A percentile compares a stretch with the other conserved stretches of the same genome.
phyloP scores from a whole-genome alignment of 208 protist genomes.

The Leishmania gerbilli region DNA sequence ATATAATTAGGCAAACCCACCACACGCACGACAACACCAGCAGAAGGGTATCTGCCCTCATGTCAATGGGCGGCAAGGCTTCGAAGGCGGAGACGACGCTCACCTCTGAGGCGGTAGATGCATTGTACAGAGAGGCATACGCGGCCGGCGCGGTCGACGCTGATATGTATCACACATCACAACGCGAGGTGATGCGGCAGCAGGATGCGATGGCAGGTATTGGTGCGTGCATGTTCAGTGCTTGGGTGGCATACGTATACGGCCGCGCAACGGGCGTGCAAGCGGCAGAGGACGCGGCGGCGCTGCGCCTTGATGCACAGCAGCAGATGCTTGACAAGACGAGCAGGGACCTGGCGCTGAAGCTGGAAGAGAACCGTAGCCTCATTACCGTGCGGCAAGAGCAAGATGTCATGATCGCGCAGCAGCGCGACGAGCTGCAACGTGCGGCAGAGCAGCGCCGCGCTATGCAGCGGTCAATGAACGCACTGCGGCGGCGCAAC shows the following conservation, averaged over 20 bases:
- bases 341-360: conserved; percentile 12
- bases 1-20: neutral
- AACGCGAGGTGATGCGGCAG: conserved; percentile 34
- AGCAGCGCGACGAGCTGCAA: conserved; percentile 24
- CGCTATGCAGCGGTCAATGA: conserved; percentile 14
- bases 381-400: conserved; percentile 14
- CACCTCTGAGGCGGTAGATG: conserved; percentile 23
- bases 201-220: conserved; percentile 22
- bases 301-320: conserved; percentile 16
- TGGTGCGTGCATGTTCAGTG: conserved; percentile 27
- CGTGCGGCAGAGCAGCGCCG: conserved; percentile 19
- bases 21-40: neutral
- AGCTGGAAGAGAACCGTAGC: conserved; percentile 16
- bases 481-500: conserved; percentile 14
- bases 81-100: conserved; percentile 12
- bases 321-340: conserved; percentile 19
- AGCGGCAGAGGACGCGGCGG: conserved; percentile 13
- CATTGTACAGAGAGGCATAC: conserved; percentile 48
- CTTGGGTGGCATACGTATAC: conserved; percentile 44
- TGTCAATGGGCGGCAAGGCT: conserved; percentile 14
- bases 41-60: neutral
- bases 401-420: conserved; percentile 17
- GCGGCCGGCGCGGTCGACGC: conserved; percentile 35
- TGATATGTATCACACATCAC: conserved; percentile 31
- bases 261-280: conserved; percentile 15